Conservation (phyloP, 2,329 filamentous ascomycete species). For the Lithohypha guttulata region DNA sequence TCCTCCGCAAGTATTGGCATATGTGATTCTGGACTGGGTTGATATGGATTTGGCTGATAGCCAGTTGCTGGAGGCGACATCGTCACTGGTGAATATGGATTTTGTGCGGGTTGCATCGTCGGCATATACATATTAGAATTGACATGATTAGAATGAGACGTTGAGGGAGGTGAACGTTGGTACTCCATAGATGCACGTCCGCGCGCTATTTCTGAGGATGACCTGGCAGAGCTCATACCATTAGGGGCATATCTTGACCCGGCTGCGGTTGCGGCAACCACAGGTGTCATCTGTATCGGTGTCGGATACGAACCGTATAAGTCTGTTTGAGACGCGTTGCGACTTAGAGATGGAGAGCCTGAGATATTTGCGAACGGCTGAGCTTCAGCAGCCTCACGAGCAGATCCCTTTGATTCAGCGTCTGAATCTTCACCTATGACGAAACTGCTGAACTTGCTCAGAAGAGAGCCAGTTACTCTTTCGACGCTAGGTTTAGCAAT, state of each 20-base stretch:
- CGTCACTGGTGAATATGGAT: constrained; percentile 24
- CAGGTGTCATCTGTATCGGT: constrained; percentile 23
- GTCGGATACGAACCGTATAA: constrained; percentile 53
- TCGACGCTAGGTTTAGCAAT: constrained; percentile 93
- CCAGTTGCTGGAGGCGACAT: constrained; percentile 14
- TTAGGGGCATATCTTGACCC: constrained; percentile 35
- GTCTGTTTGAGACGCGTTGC: constrained; percentile 64
- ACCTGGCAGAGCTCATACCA: constrained; percentile 37
- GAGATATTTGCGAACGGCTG: constrained; percentile 77
- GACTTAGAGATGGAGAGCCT: constrained; percentile 62
- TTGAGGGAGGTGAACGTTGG: constrained; percentile 32
- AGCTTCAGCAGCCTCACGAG: constrained; percentile 49
- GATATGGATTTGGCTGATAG: constrained; percentile 12
- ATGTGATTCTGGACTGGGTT: constrained; percentile 4
- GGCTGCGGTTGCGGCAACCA: constrained; percentile 25
- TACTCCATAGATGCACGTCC: constrained; percentile 40
- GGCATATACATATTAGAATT: constrained; percentile 21
- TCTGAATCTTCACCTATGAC: constrained; percentile 83
- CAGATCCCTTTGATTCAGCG: constrained; percentile 46
- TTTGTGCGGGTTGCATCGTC: constrained; percentile 28
- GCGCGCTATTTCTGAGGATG: constrained; percentile 42
- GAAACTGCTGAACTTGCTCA: constrained; percentile 92
- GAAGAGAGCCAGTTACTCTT: constrained; percentile 82
- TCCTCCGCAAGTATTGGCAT: constrained; percentile 5
- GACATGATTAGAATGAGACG: constrained; percentile 20